Evolutionary conservation across 2,329 filamentous ascomycete species (phyloP).

Genomic region (Dothideomycetidae sp.): DNA sequence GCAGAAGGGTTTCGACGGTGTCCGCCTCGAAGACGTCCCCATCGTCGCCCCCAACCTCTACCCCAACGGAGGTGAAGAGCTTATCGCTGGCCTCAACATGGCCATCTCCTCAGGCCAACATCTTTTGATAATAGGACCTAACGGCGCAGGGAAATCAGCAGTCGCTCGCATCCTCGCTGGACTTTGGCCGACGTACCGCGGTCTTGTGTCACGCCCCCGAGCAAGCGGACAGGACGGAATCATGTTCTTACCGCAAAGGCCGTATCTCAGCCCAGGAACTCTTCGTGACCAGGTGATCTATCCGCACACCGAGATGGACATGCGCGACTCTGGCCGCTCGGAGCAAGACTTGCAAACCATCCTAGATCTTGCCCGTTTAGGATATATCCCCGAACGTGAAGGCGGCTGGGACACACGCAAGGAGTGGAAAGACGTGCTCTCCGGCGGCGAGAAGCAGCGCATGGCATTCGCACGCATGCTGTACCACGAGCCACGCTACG

Average conservation of each 20-base stretch:
- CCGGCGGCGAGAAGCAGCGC: conserved; percentile 90
- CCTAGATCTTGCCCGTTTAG: conserved; percentile 70
- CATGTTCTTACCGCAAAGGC: conserved; percentile 93
- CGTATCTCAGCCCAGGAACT: conserved; percentile 83
- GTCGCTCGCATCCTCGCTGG: conserved; percentile 80
- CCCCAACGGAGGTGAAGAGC: conserved; percentile 80
- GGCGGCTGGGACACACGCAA: conserved; percentile 94
- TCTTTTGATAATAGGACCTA: conserved; percentile 83
- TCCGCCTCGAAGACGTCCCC: conserved; percentile 84
- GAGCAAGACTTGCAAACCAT: conserved; percentile 67
- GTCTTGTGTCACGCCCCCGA: conserved; percentile 77
- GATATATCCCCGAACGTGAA: conserved; percentile 81
- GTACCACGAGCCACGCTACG: conserved; percentile 90
- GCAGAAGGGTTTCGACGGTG: conserved; percentile 87
- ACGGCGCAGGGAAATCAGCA: conserved; percentile 85
- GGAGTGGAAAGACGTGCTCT: conserved; percentile 97
- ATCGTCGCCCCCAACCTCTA: conserved; percentile 79
- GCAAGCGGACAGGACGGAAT: conserved; percentile 61
- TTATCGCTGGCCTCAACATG: conserved; percentile 77
- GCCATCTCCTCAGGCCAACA: conserved; percentile 85
- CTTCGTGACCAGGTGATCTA: conserved; percentile 96
- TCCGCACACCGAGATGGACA: conserved; percentile 85
- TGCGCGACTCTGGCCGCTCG: conserved; percentile 64
- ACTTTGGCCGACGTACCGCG: conserved; percentile 90
- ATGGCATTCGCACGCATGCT: conserved; percentile 81